Evolutionary conservation across 768 basidiomycete species (phyloP).

Genomic region (Boletus vinaceobasis): DNA sequence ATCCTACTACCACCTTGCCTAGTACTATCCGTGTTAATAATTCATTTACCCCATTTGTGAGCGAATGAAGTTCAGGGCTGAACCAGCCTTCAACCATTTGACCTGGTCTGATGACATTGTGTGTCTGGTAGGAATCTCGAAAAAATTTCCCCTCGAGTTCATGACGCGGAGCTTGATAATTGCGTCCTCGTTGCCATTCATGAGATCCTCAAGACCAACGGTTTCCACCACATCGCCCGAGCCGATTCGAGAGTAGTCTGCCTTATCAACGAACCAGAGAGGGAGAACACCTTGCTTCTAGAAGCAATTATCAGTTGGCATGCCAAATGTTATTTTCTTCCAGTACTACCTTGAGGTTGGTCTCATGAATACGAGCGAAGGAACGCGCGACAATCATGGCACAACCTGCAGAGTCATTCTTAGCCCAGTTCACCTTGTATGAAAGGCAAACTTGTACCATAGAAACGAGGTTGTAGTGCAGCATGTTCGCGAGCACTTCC

Average conservation of each 20-base stretch:
- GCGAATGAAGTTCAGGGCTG: slow-evolving; percentile 87
- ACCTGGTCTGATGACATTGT: slow-evolving; percentile 90
- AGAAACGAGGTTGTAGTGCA: slow-evolving; percentile 93
- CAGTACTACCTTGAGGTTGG: slow-evolving; percentile 78
- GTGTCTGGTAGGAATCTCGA: slow-evolving; percentile 74
- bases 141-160: slow-evolving; percentile 55
- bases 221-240: slow-evolving; percentile 84
- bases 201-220: slow-evolving; percentile 68
- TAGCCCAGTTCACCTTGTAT: neutral
- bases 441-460: slow-evolving; percentile 45
- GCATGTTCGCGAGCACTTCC: slow-evolving; percentile 98
- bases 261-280: slow-evolving; percentile 86
- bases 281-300: slow-evolving; percentile 98
- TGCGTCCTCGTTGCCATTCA: slow-evolving; percentile 43
- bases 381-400: slow-evolving; percentile 86
- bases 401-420: slow-evolving; percentile 51
- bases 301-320: slow-evolving; percentile 2
- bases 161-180: slow-evolving; percentile 60
- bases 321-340: neutral
- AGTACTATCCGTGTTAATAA: neutral
- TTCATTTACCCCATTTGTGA: slow-evolving; percentile 39
- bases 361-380: slow-evolving; percentile 98
- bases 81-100: slow-evolving; percentile 85
- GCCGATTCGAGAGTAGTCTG: slow-evolving; percentile 80
- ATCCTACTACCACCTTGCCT: neutral